Percentiles rank a stretch among this genome's conserved stretches.
These are phyloP conservation scores for Fagopyrum esculentum DNA, from an alignment of 148 eudicot genomes.

Conservation along the genomic window DNA sequence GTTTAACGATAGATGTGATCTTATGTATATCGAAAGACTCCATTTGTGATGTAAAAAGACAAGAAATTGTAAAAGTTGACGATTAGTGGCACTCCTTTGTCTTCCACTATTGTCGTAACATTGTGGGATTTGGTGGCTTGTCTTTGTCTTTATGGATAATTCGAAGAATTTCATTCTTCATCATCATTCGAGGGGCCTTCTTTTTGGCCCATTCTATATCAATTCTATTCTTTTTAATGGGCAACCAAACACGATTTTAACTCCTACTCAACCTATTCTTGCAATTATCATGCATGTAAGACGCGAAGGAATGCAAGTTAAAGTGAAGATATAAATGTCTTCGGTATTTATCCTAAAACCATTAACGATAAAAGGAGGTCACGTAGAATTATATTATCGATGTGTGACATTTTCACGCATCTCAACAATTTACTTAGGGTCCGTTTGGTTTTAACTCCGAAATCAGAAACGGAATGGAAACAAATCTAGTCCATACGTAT, in stretches of 20 bases:
- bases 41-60: background rate
- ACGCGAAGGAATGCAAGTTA: no score
- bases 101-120: slow-evolving; percentile 68
- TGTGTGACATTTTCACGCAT: no score
- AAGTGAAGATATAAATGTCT: no score
- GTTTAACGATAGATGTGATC: background rate
- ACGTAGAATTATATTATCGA: no score
- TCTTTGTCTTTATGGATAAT: slow-evolving; percentile 50
- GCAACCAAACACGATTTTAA: background rate
- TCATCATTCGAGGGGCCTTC: slow-evolving; percentile 15
- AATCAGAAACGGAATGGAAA: no score
- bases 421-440: no score
- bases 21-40: background rate
- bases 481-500: no score
- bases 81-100: slow-evolving; percentile 39
- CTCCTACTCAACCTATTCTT: background rate
- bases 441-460: no score
- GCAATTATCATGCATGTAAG: background rate
- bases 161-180: slow-evolving; percentile 32
- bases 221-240: slow-evolving; percentile 10
- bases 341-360: no score
- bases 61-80: background rate
- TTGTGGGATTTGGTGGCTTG: slow-evolving; percentile 61
- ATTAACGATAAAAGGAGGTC: no score
- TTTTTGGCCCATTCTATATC: slow-evolving; percentile 12